Evolutionary conservation across 495 filamentous ascomycete species (phyloP).

Genomic region (Aspergillus coremiiformis): DNA sequence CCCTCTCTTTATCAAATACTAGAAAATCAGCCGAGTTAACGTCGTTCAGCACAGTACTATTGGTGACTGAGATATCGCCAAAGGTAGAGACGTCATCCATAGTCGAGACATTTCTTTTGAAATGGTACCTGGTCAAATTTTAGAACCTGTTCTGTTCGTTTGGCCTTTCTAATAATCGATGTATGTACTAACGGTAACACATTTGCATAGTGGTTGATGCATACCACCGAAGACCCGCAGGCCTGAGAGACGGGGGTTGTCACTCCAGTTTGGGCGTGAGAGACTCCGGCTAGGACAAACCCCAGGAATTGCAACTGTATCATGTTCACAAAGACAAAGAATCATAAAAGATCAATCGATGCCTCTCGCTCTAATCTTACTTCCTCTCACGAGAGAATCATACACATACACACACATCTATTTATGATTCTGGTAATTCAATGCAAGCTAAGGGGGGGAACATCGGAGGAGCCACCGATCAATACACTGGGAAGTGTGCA

Average conservation of each 20-base stretch:
- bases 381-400: no score
- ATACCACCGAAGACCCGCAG: conserved; percentile 18
- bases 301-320: not conserved
- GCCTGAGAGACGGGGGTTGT: conserved; percentile 5
- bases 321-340: not conserved
- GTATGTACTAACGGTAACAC: conserved; percentile 14
- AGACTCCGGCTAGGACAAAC: not conserved
- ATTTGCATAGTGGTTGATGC: conserved; percentile 21
- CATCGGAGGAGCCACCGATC: no score
- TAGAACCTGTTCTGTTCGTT: not conserved
- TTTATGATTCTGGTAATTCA: no score
- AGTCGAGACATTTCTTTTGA: conserved; percentile 17
- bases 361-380: no score
- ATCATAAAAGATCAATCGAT: no score
- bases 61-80: conserved; percentile 20
- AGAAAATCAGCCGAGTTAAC: conserved; percentile 28
- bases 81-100: conserved; percentile 8
- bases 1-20: conserved; percentile 29
- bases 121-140: conserved; percentile 20
- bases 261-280: conserved; percentile 8
- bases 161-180: not conserved
- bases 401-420: no score
- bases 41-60: conserved; percentile 20
- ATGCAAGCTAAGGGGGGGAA: no score
- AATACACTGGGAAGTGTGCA: no score